These are phyloP conservation scores for Pestalotiopsis sp. DNA, from an alignment of 2,329 filamentous ascomycete species.

Conservation along the genomic window DNA sequence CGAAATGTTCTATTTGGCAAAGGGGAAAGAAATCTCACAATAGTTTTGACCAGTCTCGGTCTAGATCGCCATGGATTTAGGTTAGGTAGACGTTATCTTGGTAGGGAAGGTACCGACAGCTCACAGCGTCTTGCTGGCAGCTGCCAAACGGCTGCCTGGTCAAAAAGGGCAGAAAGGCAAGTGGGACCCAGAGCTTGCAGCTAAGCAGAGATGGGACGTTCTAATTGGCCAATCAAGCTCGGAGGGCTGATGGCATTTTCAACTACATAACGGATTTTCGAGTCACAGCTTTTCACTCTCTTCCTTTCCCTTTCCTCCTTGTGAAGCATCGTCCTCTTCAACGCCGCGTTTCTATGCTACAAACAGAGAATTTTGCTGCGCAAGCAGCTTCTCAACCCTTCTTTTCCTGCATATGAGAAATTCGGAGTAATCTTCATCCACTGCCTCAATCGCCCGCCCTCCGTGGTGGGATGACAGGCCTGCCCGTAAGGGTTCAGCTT, in stretches of 20 bases:
- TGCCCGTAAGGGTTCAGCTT: constrained; percentile 88
- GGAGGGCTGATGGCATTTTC: neutral
- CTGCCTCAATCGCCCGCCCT: constrained; percentile 45
- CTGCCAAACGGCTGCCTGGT: neutral
- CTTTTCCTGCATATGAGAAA: constrained; percentile 83
- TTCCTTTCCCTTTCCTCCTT: constrained; percentile 36
- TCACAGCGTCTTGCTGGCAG: neutral
- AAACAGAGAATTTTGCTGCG: constrained; percentile 59
- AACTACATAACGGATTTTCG: constrained; percentile 10
- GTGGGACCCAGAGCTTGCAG: neutral
- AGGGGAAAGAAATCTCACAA: neutral
- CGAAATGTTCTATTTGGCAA: neutral
- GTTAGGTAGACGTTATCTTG: neutral
- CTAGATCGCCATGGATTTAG: neutral
- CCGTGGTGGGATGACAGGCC: constrained; percentile 51
- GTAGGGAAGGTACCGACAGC: neutral
- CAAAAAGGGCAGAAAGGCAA: neutral
- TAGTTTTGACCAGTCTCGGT: neutral
- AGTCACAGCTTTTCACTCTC: constrained; percentile 10
- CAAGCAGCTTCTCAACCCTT: constrained; percentile 37
- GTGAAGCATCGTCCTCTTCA: constrained; percentile 81
- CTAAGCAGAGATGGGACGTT: neutral
- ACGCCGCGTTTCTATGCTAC: constrained; percentile 96
- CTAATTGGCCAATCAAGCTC: constrained; percentile 11
- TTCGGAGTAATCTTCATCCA: constrained; percentile 93